A percentile compares a stretch with the other conserved stretches of the same genome.
These are phyloP conservation scores for Discostella stelligera DNA, from an alignment of 352 stramenopile genomes.

Conservation along the genomic window DNA sequence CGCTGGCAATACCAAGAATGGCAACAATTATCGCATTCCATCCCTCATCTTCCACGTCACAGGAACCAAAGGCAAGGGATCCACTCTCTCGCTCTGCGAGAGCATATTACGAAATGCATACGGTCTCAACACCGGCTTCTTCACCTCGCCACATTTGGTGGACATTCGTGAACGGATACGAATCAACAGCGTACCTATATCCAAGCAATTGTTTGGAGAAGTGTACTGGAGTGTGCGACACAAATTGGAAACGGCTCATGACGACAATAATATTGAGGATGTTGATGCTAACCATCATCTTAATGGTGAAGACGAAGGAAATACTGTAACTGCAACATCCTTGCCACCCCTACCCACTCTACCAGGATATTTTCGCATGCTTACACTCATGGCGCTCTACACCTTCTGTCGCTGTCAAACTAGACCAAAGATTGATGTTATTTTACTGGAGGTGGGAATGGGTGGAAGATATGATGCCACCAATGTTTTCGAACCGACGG, in stretches of 20 bases:
- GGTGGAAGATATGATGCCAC: slow-evolving; percentile 94
- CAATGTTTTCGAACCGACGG: slow-evolving; percentile 87
- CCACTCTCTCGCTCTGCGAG: slow-evolving; percentile 82
- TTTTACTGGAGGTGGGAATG: slow-evolving; percentile 96
- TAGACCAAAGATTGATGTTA: slow-evolving; percentile 84
- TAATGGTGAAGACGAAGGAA: background rate
- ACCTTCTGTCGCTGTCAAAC: slow-evolving; percentile 49
- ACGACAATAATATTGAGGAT: background rate
- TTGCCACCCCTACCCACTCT: slow-evolving; percentile 78
- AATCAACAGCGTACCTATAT: slow-evolving; percentile 89
- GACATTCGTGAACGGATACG: slow-evolving; percentile 91
- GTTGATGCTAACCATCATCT: background rate
- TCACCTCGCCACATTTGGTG: slow-evolving; percentile 95
- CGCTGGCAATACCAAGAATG: background rate
- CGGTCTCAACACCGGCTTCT: slow-evolving; percentile 82
- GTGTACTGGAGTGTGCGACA: slow-evolving; percentile 64
- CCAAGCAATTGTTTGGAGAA: slow-evolving; percentile 83
- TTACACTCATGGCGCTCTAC: slow-evolving; percentile 89
- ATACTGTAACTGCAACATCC: slow-evolving; percentile 7
- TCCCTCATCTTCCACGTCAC: slow-evolving; percentile 88
- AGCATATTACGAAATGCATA: slow-evolving; percentile 53
- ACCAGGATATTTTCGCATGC: slow-evolving; percentile 95
- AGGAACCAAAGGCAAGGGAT: slow-evolving; percentile 95
- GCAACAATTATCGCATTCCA: slow-evolving; percentile 5
- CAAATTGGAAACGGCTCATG: slow-evolving; percentile 32